Base-by-base conservation (phyloP, 768 basidiomycete genomes). In the Russula ochroleuca region DNA sequence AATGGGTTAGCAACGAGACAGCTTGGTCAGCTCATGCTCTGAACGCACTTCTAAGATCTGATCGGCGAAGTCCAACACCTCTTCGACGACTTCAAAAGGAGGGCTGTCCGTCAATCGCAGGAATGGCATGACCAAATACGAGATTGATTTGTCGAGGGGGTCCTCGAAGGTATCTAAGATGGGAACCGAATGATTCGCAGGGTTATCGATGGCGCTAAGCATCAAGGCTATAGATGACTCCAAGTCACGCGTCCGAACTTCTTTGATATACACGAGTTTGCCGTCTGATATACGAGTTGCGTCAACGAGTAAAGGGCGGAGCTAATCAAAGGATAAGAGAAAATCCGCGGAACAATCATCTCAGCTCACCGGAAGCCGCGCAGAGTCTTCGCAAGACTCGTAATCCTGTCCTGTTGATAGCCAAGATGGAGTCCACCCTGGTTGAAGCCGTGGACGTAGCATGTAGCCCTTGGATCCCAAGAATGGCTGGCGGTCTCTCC, bases 211-310 rank as follows among this genome's bases (percentile, higher is more conserved):
- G 0, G 10, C n/a, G 5, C 8, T 19, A 9, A 72, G 60, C n/a
- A 53, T 58, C 14, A 37, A 10, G 11, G 67, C 69, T 4, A 73
- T 69, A 4, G 23, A 6, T 1, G 57, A 41, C 40, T 74, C 72
- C 7, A 31, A 4, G 17, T 67, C 60, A 2, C 51, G 57, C 0
- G 60, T 59, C 11, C 40, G 0, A 0, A 76, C 64, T 3, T 48
- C 41, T 40, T 78, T 78, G 15, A 79, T 62, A 14, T 67, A 70
- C 0, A 78, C 73, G 0, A 68, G 51, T 6, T 41, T 62, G 0
- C 63, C 69, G 35, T 77, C 75, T 0, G 70, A 68, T 2, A 68
- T 61, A 7, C 75, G 69, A 0, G 69, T 74, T 0, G 75, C 77
- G 41, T 78, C 78, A 5, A 75, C 64, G 0, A 69, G 56, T 11